Percentiles rank a stretch among this genome's conserved stretches.
These are phyloP conservation scores for Chiua virens DNA, from an alignment of 768 basidiomycete species.

Conservation along the genomic window DNA sequence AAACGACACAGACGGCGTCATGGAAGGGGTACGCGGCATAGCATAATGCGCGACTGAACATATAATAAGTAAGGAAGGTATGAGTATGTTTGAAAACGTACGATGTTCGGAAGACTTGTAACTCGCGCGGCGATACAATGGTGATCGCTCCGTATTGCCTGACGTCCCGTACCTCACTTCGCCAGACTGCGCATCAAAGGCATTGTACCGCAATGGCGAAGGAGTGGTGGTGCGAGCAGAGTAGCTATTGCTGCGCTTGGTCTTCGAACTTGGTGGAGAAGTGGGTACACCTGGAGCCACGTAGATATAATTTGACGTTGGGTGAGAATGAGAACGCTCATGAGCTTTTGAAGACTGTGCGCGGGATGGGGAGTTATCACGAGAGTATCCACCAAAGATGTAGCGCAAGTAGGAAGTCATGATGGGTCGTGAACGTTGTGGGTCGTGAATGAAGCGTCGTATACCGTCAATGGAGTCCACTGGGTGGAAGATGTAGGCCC, in stretches of 20 bases:
- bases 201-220: conserved; percentile 42
- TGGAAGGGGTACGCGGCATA: conserved; percentile 29
- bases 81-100: conserved; percentile 30
- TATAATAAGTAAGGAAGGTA: conserved; percentile 1
- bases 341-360: conserved; percentile 40
- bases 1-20: conserved; percentile 34
- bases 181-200: conserved; percentile 34
- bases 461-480: conserved; percentile 10
- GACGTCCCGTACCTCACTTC: conserved; percentile 35
- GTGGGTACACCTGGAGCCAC: conserved; percentile 34
- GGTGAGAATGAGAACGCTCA: conserved; percentile 41
- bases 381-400: conserved; percentile 40
- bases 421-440: conserved; percentile 2
- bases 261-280: conserved; percentile 36
- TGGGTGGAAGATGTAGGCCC: conserved; percentile 8
- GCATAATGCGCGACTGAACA: conserved; percentile 30
- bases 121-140: conserved; percentile 42
- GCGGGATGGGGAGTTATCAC: conserved; percentile 25
- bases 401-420: conserved; percentile 56
- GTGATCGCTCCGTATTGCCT: conserved; percentile 34
- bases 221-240: conserved; percentile 36
- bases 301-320: conserved; percentile 44
- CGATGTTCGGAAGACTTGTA: conserved; percentile 45
- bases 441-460: conserved; percentile 8
- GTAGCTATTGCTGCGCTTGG: conserved; percentile 42